Conservation (phyloP, 495 filamentous ascomycete species). For the Xylaria bambusicola region DNA sequence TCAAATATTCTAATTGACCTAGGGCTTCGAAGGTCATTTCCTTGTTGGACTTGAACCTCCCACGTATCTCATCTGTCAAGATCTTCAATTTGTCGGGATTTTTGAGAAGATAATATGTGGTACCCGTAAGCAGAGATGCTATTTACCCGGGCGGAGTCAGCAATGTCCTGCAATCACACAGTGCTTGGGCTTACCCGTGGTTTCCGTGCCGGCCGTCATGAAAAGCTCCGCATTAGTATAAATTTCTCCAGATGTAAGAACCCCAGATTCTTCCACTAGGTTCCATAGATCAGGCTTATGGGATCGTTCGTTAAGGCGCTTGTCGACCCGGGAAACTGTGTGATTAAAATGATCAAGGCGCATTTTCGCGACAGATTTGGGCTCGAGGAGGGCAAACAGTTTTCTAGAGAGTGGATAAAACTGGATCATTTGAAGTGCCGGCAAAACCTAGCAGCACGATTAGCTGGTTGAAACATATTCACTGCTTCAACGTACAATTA, state of each 20-base stretch:
- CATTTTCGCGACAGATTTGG: slow-evolving; percentile 4
- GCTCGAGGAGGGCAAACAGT: slow-evolving; percentile 4
- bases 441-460: neutral
- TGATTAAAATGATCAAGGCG: slow-evolving; percentile 16
- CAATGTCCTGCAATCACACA: neutral
- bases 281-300: slow-evolving; percentile 14
- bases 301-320: slow-evolving; percentile 9
- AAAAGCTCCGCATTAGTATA: slow-evolving; percentile 17
- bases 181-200: slow-evolving; percentile 1
- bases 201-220: slow-evolving; percentile 17
- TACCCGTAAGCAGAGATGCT: slow-evolving; percentile 43
- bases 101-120: slow-evolving; percentile 53
- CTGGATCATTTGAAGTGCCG: slow-evolving; percentile 10
- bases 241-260: slow-evolving; percentile 8
- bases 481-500: slow-evolving; percentile 6
- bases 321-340: slow-evolving; percentile 13
- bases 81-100: slow-evolving; percentile 42
- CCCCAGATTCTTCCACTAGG: slow-evolving; percentile 9
- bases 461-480: neutral
- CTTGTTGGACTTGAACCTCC: slow-evolving; percentile 43
- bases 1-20: slow-evolving; percentile 50
- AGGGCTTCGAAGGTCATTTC: slow-evolving; percentile 55
- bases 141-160: neutral
- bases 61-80: slow-evolving; percentile 51
- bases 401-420: slow-evolving; percentile 9